Evolutionary conservation across 2,329 filamentous ascomycete genomes (phyloP).

Genomic region (Diaporthe sp.): DNA sequence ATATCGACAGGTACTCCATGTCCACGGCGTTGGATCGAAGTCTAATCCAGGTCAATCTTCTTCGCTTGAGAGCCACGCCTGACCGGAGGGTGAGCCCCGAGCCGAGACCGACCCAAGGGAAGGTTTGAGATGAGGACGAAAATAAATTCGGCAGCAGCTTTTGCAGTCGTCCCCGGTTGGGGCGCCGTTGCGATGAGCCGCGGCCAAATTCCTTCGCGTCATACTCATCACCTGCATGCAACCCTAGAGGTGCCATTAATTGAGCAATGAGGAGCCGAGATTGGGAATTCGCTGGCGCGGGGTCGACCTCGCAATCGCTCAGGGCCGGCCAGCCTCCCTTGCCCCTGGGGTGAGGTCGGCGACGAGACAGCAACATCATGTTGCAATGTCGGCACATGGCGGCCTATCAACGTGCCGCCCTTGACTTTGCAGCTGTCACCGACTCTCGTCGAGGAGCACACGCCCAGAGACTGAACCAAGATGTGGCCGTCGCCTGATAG

Average conservation of each 20-base stretch:
- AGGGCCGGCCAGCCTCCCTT: slow-evolving; percentile 22
- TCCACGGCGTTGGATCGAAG: slow-evolving; percentile 9
- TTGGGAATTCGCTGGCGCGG: slow-evolving; percentile 13
- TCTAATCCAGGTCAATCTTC: slow-evolving; percentile 2
- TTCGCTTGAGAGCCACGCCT: neutral
- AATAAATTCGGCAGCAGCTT: slow-evolving; percentile 10
- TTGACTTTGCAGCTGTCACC: slow-evolving; percentile 10
- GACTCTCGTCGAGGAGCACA: slow-evolving; percentile 5
- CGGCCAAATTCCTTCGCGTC: slow-evolving; percentile 13
- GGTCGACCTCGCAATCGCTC: neutral
- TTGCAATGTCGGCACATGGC: slow-evolving; percentile 19
- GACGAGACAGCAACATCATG: slow-evolving; percentile 10
- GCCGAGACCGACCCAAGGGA: slow-evolving; percentile 17
- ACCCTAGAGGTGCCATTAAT: slow-evolving; percentile 15
- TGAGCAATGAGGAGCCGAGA: slow-evolving; percentile 28
- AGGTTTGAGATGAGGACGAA: slow-evolving; percentile 11
- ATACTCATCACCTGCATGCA: slow-evolving; percentile 27
- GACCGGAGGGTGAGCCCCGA: neutral
- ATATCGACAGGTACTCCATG: neutral
- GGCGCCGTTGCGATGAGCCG: slow-evolving; percentile 11
- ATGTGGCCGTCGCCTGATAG: slow-evolving; percentile 21
- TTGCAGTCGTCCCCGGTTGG: neutral
- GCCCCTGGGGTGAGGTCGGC: neutral
- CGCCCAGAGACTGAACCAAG: neutral
- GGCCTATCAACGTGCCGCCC: slow-evolving; percentile 16